Evolutionary conservation across 805 yeast genomes (phyloP).

Genomic region (Schizosaccharomyces pombe): DNA sequence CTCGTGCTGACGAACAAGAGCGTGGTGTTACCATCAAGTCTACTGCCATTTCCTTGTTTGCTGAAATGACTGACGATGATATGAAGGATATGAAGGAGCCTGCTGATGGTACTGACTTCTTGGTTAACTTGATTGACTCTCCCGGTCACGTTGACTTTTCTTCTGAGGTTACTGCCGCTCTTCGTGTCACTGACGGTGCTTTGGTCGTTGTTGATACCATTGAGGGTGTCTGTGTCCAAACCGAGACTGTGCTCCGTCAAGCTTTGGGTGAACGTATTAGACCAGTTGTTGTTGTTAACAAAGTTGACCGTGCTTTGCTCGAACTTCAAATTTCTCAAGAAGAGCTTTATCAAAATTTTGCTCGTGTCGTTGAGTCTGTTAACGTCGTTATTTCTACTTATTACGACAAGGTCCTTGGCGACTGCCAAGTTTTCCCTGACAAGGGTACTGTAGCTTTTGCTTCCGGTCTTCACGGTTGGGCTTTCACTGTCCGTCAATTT

Average conservation of each 20-base stretch:
- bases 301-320: constrained; percentile 97
- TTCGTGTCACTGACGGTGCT: constrained; percentile 99
- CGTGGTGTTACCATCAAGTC: constrained; percentile 99
- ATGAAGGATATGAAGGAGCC: constrained; percentile 72
- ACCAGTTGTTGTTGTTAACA: constrained; percentile 96
- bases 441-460: constrained; percentile 98
- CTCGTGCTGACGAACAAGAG: constrained; percentile 99
- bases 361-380: constrained; percentile 98
- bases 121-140: constrained; percentile 94
- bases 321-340: constrained; percentile 98
- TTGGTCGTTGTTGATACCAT: constrained; percentile 96
- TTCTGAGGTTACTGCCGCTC: constrained; percentile 98
- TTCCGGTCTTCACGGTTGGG: constrained; percentile 99
- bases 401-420: constrained; percentile 76
- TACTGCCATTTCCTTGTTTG: constrained; percentile 88
- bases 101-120: constrained; percentile 80
- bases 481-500: constrained; percentile 97
- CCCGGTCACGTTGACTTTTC: constrained; percentile 99
- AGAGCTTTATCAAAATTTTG: constrained; percentile 91
- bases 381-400: constrained; percentile 94
- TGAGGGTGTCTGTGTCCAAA: constrained; percentile 99
- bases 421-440: constrained; percentile 96
- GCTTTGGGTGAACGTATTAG: constrained; percentile 97
- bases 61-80: constrained; percentile 70
- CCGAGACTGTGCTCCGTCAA: constrained; percentile 98